phyloP scores from a whole-genome alignment of 2,329 filamentous ascomycete species.

The Colletotrichum cordylinicola region DNA sequence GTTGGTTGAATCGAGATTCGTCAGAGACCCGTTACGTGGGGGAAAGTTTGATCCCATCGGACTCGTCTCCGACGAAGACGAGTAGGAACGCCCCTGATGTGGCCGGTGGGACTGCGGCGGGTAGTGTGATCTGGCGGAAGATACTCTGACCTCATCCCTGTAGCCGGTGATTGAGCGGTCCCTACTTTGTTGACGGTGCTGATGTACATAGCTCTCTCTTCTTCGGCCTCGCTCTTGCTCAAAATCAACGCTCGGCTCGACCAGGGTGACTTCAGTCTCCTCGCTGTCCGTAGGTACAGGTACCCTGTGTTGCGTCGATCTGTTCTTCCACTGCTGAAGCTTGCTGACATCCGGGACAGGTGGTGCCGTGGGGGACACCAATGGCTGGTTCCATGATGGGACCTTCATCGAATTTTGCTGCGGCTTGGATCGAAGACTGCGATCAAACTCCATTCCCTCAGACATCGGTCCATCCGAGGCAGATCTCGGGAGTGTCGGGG shows the following conservation, averaged over 20 bases:
- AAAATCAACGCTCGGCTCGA: constrained; percentile 4
- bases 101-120: constrained; percentile 18
- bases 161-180: constrained; percentile 20
- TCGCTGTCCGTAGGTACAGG: neutral
- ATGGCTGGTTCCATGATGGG: constrained; percentile 26
- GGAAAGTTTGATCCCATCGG: neutral
- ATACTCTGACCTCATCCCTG: constrained; percentile 15
- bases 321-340: constrained; percentile 34
- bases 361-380: constrained; percentile 32
- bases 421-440: neutral
- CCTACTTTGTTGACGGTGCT: constrained; percentile 19
- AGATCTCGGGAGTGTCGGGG: neutral
- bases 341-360: constrained; percentile 35
- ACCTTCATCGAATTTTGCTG: neutral
- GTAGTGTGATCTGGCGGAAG: constrained; percentile 20
- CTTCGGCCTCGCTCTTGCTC: constrained; percentile 11
- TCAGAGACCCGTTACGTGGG: neutral
- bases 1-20: neutral
- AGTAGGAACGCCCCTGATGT: constrained; percentile 1
- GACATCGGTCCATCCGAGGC: neutral
- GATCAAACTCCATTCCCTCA: neutral
- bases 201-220: constrained; percentile 19
- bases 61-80: constrained; percentile 7
- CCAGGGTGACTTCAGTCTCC: neutral
- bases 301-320: neutral